Conservation (phyloP, 495 filamentous ascomycete species). For the Podospora fimiseda region DNA sequence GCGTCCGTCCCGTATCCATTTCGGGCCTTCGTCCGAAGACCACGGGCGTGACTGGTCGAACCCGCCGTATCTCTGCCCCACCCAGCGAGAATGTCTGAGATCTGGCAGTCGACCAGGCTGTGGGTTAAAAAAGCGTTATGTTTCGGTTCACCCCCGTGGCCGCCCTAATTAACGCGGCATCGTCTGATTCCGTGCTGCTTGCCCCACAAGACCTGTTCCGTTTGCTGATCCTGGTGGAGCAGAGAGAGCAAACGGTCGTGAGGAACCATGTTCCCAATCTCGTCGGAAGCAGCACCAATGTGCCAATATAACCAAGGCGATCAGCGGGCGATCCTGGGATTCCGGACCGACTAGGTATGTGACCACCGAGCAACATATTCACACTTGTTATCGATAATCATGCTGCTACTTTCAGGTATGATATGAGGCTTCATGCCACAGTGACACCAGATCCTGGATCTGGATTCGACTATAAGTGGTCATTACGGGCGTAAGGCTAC, state of each 20-base stretch:
- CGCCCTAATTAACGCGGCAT: constrained; percentile 11
- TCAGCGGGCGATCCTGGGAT: neutral
- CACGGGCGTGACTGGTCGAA: neutral
- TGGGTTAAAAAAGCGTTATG: constrained; percentile 7
- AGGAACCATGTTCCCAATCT: too few relatives aligned
- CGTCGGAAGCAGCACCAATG: too few relatives aligned
- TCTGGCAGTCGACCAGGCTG: constrained; percentile 21
- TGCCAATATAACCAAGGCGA: too few relatives aligned
- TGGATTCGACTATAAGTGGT: too few relatives aligned
- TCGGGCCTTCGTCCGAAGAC: too few relatives aligned
- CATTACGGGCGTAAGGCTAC: constrained; percentile 29
- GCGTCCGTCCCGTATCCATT: too few relatives aligned
- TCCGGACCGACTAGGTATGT: neutral
- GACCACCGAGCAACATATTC: too few relatives aligned
- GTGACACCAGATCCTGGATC: too few relatives aligned
- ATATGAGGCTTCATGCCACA: too few relatives aligned
- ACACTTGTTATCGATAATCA: too few relatives aligned
- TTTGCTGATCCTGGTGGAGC: neutral
- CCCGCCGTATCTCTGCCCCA: constrained; percentile 7
- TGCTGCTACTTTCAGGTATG: too few relatives aligned
- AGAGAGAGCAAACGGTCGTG: too few relatives aligned
- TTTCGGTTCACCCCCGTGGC: constrained; percentile 9
- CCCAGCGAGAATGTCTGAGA: constrained; percentile 26
- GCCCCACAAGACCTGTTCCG: neutral
- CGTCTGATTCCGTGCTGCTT: neutral